These are phyloP conservation scores for Capsicum pubescens DNA, from an alignment of 257 asterid genomes.

Conservation along the genomic window DNA sequence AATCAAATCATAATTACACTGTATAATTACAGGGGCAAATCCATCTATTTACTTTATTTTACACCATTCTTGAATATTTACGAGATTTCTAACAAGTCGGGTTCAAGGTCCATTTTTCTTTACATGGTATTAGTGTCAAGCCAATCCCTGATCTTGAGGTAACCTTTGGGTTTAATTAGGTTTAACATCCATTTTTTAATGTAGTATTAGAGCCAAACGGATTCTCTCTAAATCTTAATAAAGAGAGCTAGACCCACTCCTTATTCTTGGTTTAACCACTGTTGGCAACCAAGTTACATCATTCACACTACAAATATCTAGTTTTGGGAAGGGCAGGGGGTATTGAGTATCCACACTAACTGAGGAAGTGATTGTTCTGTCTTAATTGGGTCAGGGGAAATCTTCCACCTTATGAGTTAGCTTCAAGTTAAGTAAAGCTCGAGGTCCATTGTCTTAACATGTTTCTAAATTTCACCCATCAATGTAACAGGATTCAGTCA, in stretches of 20 bases:
- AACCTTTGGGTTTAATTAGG: not conserved
- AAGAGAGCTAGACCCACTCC: constrained; percentile 2
- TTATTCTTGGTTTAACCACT: not conserved
- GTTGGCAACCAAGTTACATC: not conserved
- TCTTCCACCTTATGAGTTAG: not conserved
- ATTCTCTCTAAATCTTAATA: not conserved
- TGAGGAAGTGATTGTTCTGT: not conserved
- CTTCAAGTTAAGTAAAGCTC: not conserved
- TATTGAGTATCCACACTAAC: not conserved
- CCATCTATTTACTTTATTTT: not conserved
- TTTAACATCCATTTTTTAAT: not conserved
- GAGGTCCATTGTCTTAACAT: not conserved
- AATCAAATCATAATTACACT: not conserved
- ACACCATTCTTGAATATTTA: constrained; percentile 1
- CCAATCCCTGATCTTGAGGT: not conserved
- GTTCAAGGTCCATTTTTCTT: not conserved
- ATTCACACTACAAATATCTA: not conserved
- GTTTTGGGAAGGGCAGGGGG: not conserved
- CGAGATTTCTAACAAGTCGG: not conserved
- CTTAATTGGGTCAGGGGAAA: not conserved
- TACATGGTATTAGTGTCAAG: not conserved
- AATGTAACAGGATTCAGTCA: not conserved
- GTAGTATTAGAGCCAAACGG: not conserved
- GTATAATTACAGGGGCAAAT: not conserved
- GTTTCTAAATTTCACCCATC: not conserved